Conservation (phyloP, 169 alveolate genomes). For the Babesia caballi region DNA sequence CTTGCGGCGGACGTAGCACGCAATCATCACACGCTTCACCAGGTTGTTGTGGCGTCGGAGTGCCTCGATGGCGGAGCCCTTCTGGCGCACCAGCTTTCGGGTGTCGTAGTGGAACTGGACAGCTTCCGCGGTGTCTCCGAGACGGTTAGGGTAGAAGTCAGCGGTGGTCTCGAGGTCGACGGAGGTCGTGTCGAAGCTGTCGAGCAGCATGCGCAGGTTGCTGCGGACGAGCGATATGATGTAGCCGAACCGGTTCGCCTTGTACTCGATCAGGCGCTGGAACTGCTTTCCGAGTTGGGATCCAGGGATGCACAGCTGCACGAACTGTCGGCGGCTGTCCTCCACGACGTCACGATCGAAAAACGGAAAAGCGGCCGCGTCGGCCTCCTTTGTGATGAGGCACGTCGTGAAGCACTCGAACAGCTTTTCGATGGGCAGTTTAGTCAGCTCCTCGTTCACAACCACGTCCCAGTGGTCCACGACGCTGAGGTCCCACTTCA, state of each 20-base stretch:
- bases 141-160: slow-evolving; percentile 78
- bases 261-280: slow-evolving; percentile 3
- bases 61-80: slow-evolving; percentile 78
- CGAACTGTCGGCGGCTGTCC: slow-evolving; percentile 28
- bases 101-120: slow-evolving; percentile 80
- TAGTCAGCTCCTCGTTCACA: slow-evolving; percentile 38
- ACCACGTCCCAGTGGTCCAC: slow-evolving; percentile 58
- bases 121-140: slow-evolving; percentile 80
- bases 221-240: slow-evolving; percentile 41
- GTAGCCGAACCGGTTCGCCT: slow-evolving; percentile 50
- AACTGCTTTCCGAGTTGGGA: slow-evolving; percentile 45
- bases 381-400: slow-evolving; percentile 1
- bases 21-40: slow-evolving; percentile 77
- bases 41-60: slow-evolving; percentile 77
- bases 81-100: slow-evolving; percentile 74
- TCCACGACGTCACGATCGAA: slow-evolving; percentile 56
- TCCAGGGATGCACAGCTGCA: neutral
- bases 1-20: slow-evolving; percentile 62
- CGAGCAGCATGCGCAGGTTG: slow-evolving; percentile 52
- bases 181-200: slow-evolving; percentile 21
- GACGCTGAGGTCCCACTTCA: slow-evolving; percentile 43
- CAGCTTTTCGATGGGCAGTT: slow-evolving; percentile 9
- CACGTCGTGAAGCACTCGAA: slow-evolving; percentile 24
- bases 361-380: neutral
- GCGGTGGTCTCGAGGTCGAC: slow-evolving; percentile 11